Conservation (phyloP, 441 rosid genomes). For the Gossypium davidsonii region DNA sequence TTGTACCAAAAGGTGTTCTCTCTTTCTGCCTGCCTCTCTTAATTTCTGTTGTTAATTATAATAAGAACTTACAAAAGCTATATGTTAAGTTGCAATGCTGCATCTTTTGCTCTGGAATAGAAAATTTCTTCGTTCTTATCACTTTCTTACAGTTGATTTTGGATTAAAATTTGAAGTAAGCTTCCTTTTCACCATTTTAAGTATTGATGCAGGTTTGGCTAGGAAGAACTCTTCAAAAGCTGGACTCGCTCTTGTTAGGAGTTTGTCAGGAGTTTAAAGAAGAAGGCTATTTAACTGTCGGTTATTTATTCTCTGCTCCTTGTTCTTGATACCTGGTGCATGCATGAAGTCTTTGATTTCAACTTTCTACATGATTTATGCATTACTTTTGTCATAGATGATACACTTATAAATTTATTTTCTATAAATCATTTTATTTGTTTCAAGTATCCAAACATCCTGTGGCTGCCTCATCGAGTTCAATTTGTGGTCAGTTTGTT, state of each 20-base stretch:
- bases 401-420: background rate
- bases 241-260: conserved; percentile 87
- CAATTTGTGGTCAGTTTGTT: background rate
- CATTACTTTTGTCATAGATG: background rate
- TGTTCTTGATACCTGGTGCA: conserved; percentile 11
- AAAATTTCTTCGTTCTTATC: conserved; percentile 11
- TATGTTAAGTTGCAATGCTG: background rate
- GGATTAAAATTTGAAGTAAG: conserved; percentile 10
- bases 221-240: conserved; percentile 92
- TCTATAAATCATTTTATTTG: background rate
- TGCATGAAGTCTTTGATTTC: conserved; percentile 13
- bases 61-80: conserved; percentile 4
- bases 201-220: conserved; percentile 72
- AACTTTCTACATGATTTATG: conserved; percentile 6
- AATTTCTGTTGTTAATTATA: background rate
- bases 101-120: background rate
- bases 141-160: conserved; percentile 7
- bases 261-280: conserved; percentile 94
- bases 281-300: conserved; percentile 78
- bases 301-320: conserved; percentile 29
- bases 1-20: background rate
- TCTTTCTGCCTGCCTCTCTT: background rate
- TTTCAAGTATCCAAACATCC: background rate
- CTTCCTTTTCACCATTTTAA: conserved; percentile 24
- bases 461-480: background rate